phyloP scores from a whole-genome alignment of 2,329 filamentous ascomycete species.

The Aspergillus pseudoglaucus region DNA sequence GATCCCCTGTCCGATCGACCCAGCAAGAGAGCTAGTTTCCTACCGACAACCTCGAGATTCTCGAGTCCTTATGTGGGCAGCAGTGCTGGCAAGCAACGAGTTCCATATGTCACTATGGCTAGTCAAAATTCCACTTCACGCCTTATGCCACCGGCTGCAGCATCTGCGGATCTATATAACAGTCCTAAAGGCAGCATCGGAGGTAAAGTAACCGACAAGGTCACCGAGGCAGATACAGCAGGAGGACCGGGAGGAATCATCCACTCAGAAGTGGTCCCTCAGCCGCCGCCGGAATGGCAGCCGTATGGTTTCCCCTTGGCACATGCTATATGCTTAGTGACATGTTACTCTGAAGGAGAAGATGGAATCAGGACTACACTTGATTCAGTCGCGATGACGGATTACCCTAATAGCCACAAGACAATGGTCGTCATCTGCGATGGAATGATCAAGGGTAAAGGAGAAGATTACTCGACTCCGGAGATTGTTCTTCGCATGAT shows the following conservation, averaged over 20 bases:
- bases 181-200: conserved; percentile 51
- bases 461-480: conserved; percentile 78
- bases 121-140: conserved; percentile 74
- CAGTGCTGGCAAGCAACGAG: conserved; percentile 47
- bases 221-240: conserved; percentile 34
- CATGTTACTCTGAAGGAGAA: conserved; percentile 92
- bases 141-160: conserved; percentile 52
- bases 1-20: conserved; percentile 66
- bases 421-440: conserved; percentile 94
- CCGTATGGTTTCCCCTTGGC: conserved; percentile 93
- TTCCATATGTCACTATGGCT: conserved; percentile 85
- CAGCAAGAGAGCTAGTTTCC: conserved; percentile 78
- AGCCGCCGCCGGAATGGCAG: conserved; percentile 94
- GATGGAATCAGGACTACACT: conserved; percentile 88
- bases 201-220: conserved; percentile 45
- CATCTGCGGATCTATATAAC: conserved; percentile 61
- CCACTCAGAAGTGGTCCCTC: conserved; percentile 89
- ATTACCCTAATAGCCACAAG: conserved; percentile 99
- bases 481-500: conserved; percentile 91
- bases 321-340: conserved; percentile 89
- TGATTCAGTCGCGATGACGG: conserved; percentile 93
- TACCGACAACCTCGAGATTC: conserved; percentile 91
- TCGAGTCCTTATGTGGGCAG: conserved; percentile 82
- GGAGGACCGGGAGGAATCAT: conserved; percentile 86
- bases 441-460: conserved; percentile 93